These are phyloP conservation scores for Lactarius trivialis DNA, from an alignment of 768 basidiomycete species.

Conservation along the genomic window DNA sequence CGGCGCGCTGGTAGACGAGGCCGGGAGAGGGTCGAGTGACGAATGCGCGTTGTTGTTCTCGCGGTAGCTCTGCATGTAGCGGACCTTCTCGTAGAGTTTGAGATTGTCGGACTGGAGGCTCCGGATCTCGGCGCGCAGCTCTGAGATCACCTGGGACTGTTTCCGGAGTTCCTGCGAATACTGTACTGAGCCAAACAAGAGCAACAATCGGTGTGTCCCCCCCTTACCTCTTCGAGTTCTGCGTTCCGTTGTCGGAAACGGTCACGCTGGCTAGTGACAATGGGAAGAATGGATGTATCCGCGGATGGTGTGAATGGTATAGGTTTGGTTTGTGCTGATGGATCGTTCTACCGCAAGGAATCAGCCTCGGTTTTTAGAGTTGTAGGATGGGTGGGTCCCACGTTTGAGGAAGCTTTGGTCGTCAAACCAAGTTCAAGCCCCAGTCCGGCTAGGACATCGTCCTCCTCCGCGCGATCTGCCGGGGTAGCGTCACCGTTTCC, in stretches of 20 bases:
- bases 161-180: slow-evolving; percentile 87
- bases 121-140: slow-evolving; percentile 88
- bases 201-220: too few species aligned
- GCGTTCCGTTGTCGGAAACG: slow-evolving; percentile 96
- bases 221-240: slow-evolving; percentile 83
- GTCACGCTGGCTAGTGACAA: slow-evolving; percentile 95
- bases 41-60: slow-evolving; percentile 63
- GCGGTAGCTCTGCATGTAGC: slow-evolving; percentile 96
- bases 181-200: too few species aligned
- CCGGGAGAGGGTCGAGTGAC: slow-evolving; percentile 63
- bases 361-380: neutral
- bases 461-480: slow-evolving; percentile 29
- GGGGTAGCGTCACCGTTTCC: slow-evolving; percentile 29
- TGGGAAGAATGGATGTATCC: slow-evolving; percentile 94
- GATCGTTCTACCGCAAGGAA: slow-evolving; percentile 20
- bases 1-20: slow-evolving; percentile 29
- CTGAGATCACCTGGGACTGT: slow-evolving; percentile 91
- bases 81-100: slow-evolving; percentile 97
- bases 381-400: neutral
- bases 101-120: slow-evolving; percentile 91
- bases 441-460: slow-evolving; percentile 53
- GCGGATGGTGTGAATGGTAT: slow-evolving; percentile 68
- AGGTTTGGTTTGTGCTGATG: slow-evolving; percentile 46
- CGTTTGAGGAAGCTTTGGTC: slow-evolving; percentile 22
- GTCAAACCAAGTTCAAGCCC: slow-evolving; percentile 67